Evolutionary conservation across 164 flowering plant genomes (phyloP), one percentile per base, ranked within the genome.

Genomic region (Aristolochia contorta): DNA sequence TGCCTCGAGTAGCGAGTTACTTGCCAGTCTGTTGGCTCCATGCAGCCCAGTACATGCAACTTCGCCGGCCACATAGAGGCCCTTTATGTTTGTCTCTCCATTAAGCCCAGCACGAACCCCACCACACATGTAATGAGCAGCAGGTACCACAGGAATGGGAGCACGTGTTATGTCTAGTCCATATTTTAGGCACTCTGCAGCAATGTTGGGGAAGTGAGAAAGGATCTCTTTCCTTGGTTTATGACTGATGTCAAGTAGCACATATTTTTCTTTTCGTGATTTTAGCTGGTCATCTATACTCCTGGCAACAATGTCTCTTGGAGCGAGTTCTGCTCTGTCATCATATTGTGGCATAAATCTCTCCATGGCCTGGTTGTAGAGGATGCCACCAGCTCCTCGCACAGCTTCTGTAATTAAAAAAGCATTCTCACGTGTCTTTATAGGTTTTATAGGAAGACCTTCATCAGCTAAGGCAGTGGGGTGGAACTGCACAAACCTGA

Each of bases 121-220:
- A 2, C 99, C 99, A 66, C 99, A 93, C 94, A 93, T 87, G 78
- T 93, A 93, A 72, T 93, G 99, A 30, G 99, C 99, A 49, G 99
- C 99, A 16, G 99, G 99, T 41, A 90, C 97, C 19, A 93, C 97
- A 0, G 99, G 99, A 25, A 93, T 90, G 45, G 99, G 96, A 53
- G 86, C 77, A 12, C 70, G 63, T 18, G 97, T 93, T 54, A 93
- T 93, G 71, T 93, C 99, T 23, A 93, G 67, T 52, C 97, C 99
- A 56, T 79, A 64, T n/a, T 58, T 66, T 57, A 90, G 89, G 73
- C 99, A 93, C 74, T 90, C 96, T 9, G 92, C 80, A n/a, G 99
- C 97, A 57, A 93, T 80, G 79, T 88, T 86, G 62, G 99, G 99
- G 76, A 93, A 93, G 69, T 88, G 99, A 43, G 91, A 75, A 14